Conservation (phyloP, 805 yeast species). For the Metschnikowia peoriensis region DNA sequence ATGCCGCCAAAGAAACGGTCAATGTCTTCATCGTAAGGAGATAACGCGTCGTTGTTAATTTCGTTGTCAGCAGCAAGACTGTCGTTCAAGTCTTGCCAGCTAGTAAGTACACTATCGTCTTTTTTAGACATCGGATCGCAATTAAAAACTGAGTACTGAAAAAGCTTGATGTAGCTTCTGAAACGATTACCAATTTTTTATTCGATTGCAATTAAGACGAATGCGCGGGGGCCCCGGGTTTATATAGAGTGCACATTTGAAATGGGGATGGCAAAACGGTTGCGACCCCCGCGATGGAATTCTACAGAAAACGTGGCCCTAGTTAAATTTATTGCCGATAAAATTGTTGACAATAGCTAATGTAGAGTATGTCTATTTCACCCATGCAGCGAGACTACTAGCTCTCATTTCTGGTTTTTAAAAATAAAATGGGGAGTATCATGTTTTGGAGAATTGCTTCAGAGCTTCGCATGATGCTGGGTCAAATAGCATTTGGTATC, state of each 20-base stretch:
- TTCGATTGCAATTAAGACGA: background rate
- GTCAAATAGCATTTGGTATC: background rate
- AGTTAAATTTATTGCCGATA: no score
- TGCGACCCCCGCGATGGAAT: background rate
- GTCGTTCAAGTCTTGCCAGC: background rate
- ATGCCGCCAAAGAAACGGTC: constrained; percentile 25
- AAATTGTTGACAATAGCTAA: no score
- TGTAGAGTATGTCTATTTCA: no score
- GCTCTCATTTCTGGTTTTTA: no score
- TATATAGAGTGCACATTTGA: background rate
- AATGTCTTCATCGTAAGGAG: constrained; percentile 22
- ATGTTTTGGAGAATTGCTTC: no score
- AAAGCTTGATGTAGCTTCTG: no score
- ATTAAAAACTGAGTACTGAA: background rate
- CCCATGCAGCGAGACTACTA: no score
- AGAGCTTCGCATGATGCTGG: no score
- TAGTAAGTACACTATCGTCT: background rate
- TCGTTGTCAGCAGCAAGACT: background rate
- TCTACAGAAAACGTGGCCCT: background rate
- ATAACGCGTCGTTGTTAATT: constrained; percentile 1
- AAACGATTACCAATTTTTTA: no score
- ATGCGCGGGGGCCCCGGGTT: background rate
- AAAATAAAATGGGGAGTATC: no score
- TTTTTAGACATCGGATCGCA: background rate
- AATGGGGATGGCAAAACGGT: background rate